Conservation (phyloP, 2,329 filamentous ascomycete genomes). For the Amesomyces nigricolor region DNA sequence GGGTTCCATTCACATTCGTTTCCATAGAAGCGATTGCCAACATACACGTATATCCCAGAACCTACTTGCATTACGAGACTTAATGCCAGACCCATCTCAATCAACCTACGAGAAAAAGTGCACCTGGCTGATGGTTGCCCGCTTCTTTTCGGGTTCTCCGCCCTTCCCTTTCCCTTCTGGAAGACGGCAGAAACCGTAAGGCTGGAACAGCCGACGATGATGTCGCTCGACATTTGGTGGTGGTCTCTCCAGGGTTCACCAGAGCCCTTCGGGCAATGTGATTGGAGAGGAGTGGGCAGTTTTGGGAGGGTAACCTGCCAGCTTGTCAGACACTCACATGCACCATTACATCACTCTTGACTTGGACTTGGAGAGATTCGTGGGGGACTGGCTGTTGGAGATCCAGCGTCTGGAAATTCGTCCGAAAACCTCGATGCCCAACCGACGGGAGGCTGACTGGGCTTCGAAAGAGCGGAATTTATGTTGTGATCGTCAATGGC, state of each 20-base stretch:
- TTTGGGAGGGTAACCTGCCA: neutral
- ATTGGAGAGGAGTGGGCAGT: neutral
- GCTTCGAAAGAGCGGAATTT: neutral
- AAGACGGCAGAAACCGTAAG: neutral
- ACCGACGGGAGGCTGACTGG: neutral
- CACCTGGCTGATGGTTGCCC: too few relatives aligned
- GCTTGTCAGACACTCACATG: constrained; percentile 1
- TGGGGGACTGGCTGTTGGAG: neutral
- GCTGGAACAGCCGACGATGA: neutral
- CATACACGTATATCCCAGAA: too few relatives aligned
- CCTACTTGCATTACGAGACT: too few relatives aligned
- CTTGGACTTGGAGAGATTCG: neutral
- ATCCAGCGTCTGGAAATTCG: neutral
- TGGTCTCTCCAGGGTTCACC: neutral
- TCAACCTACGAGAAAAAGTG: too few relatives aligned
- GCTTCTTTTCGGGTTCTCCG: neutral
- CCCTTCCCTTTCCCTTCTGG: neutral
- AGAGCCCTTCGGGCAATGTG: neutral
- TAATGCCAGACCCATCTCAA: too few relatives aligned
- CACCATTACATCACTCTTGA: constrained; percentile 18
- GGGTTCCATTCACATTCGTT: too few relatives aligned
- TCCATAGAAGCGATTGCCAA: too few relatives aligned
- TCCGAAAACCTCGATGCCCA: neutral
- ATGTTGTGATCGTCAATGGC: neutral
- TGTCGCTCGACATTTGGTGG: constrained; percentile 1